Conservation (phyloP, 441 rosid species). For the Populus hybrid region DNA sequence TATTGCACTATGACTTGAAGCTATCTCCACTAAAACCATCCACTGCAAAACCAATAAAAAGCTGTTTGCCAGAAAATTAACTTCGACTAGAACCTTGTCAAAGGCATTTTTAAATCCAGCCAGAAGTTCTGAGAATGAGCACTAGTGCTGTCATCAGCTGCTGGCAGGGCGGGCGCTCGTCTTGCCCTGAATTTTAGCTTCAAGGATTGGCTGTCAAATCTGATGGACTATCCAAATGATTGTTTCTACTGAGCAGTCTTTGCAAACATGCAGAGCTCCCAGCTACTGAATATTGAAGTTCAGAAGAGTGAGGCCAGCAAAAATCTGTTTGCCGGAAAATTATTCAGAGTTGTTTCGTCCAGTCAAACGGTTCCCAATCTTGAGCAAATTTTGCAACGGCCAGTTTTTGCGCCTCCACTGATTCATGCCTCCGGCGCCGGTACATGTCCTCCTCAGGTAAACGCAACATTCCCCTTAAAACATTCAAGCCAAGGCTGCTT, state of each 20-base stretch:
- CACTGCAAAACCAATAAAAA: too few relatives aligned
- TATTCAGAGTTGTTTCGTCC: constrained; percentile 77
- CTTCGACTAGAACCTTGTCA: too few relatives aligned
- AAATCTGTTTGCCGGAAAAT: background rate
- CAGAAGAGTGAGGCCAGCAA: background rate
- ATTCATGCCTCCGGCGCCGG: constrained; percentile 54
- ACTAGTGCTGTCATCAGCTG: background rate
- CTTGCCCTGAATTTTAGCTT: background rate
- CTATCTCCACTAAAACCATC: too few relatives aligned
- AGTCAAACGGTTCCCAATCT: constrained; percentile 78
- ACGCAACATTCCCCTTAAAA: constrained; percentile 77
- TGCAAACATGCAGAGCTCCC: background rate
- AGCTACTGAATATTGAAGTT: background rate
- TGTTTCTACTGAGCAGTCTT: background rate
- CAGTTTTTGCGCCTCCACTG: constrained; percentile 61
- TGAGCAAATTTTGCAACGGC: constrained; percentile 49
- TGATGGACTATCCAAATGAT: background rate
- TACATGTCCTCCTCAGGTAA: constrained; percentile 82
- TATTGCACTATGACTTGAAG: too few relatives aligned
- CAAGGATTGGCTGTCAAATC: background rate
- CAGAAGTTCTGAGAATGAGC: too few relatives aligned
- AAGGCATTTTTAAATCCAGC: too few relatives aligned
- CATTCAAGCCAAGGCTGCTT: constrained; percentile 73
- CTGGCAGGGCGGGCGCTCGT: background rate
- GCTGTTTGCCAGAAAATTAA: too few relatives aligned